These are phyloP conservation scores for Aspergillus nidulans DNA, from an alignment of 495 filamentous ascomycete genomes.

Conservation along the genomic window DNA sequence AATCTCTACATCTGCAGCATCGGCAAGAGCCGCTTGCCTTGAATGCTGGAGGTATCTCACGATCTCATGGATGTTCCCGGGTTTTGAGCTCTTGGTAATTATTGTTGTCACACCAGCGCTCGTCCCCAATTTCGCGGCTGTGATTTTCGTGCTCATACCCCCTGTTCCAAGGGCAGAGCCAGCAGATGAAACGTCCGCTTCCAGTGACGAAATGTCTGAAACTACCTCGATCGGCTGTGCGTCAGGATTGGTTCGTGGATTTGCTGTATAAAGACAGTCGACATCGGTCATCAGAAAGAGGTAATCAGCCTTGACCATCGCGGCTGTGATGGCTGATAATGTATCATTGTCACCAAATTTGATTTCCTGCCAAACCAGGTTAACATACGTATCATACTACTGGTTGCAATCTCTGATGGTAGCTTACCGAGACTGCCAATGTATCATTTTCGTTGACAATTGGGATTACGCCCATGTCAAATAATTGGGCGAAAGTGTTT, in stretches of 20 bases:
- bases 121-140: slow-evolving; percentile 87
- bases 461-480: slow-evolving; percentile 94
- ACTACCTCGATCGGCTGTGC: slow-evolving; percentile 89
- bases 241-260: slow-evolving; percentile 78
- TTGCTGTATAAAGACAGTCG: slow-evolving; percentile 94
- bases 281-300: slow-evolving; percentile 99
- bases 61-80: slow-evolving; percentile 87
- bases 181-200: slow-evolving; percentile 85
- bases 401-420: background rate
- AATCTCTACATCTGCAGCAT: slow-evolving; percentile 19
- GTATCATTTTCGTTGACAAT: slow-evolving; percentile 99
- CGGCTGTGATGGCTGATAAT: slow-evolving; percentile 90
- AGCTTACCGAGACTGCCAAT: slow-evolving; percentile 71
- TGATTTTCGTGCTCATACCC: slow-evolving; percentile 97
- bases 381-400: background rate
- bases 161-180: slow-evolving; percentile 91
- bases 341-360: slow-evolving; percentile 99
- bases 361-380: slow-evolving; percentile 57
- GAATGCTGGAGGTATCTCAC: slow-evolving; percentile 71
- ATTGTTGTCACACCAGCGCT: slow-evolving; percentile 94
- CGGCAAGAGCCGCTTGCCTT: slow-evolving; percentile 24
- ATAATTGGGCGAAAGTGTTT: slow-evolving; percentile 83
- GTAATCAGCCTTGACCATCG: slow-evolving; percentile 95
- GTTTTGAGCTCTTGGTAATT: slow-evolving; percentile 86
- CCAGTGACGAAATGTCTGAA: slow-evolving; percentile 78